phyloP scores from a whole-genome alignment of 2,329 filamentous ascomycete genomes.

The Diaporthe sp. region DNA sequence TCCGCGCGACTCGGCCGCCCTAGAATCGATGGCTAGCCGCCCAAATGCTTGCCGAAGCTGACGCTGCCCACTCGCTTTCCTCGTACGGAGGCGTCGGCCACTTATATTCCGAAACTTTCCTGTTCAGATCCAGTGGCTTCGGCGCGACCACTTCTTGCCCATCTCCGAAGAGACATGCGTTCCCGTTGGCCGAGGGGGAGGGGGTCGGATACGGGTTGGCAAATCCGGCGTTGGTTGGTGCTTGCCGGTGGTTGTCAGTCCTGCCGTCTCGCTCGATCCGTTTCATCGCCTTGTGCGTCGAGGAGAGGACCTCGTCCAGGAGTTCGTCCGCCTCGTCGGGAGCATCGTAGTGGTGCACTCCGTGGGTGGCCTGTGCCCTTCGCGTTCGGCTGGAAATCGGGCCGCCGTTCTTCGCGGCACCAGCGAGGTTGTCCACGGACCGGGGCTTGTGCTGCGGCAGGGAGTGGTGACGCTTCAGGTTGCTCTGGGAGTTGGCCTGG shows the following conservation, averaged over 20 bases:
- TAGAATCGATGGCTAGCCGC: constrained; percentile 76
- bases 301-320: constrained; percentile 87
- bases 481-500: constrained; percentile 62
- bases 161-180: constrained; percentile 80
- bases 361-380: constrained; percentile 80
- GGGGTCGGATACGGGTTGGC: constrained; percentile 75
- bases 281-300: constrained; percentile 81
- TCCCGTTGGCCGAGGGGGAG: constrained; percentile 85
- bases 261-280: constrained; percentile 72
- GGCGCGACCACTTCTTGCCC: constrained; percentile 72
- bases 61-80: constrained; percentile 90
- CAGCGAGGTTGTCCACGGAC: constrained; percentile 73
- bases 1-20: constrained; percentile 43
- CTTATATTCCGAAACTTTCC: constrained; percentile 73
- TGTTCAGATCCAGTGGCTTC: constrained; percentile 78
- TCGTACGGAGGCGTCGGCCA: constrained; percentile 98
- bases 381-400: constrained; percentile 86
- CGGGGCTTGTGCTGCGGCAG: constrained; percentile 73
- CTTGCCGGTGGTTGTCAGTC: constrained; percentile 67
- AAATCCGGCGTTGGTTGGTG: constrained; percentile 73
- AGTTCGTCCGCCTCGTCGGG: constrained; percentile 97
- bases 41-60: constrained; percentile 85
- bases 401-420: constrained; percentile 64
- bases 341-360: constrained; percentile 89
- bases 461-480: constrained; percentile 76